Evolutionary conservation across 345 rosid species (phyloP).

Genomic region (Adansonia digitata): DNA sequence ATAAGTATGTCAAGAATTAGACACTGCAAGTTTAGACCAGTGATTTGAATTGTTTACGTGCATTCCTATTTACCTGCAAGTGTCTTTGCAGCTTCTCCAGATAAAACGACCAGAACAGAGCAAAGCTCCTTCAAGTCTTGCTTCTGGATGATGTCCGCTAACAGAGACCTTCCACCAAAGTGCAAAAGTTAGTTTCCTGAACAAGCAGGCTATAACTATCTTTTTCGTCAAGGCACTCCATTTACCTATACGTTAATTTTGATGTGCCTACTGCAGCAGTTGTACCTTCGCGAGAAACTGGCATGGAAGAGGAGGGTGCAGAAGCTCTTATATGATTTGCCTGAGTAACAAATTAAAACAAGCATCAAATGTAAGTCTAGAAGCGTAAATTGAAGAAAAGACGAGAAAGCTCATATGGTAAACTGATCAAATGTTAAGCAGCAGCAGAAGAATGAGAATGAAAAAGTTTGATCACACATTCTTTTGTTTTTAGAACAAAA

Average conservation of each 20-base stretch:
- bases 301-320: constrained; percentile 38
- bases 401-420: background rate
- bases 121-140: constrained; percentile 92
- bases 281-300: constrained; percentile 44
- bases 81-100: constrained; percentile 74
- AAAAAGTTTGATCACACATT: background rate
- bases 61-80: constrained; percentile 48
- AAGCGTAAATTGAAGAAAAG: background rate
- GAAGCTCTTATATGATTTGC: constrained; percentile 48
- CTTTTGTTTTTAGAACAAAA: background rate
- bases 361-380: background rate
- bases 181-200: constrained; percentile 28
- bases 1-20: background rate
- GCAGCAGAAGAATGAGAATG: background rate
- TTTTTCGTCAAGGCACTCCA: constrained; percentile 13
- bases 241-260: constrained; percentile 79
- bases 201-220: constrained; percentile 8
- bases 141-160: constrained; percentile 91
- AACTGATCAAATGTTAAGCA: background rate
- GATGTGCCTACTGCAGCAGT: constrained; percentile 40
- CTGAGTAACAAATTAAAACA: constrained; percentile 35
- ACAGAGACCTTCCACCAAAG: constrained; percentile 67
- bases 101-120: constrained; percentile 77
- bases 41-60: background rate
- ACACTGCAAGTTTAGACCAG: background rate